Conservation (phyloP, 345 rosid species). For the Eucalyptus curtisii region DNA sequence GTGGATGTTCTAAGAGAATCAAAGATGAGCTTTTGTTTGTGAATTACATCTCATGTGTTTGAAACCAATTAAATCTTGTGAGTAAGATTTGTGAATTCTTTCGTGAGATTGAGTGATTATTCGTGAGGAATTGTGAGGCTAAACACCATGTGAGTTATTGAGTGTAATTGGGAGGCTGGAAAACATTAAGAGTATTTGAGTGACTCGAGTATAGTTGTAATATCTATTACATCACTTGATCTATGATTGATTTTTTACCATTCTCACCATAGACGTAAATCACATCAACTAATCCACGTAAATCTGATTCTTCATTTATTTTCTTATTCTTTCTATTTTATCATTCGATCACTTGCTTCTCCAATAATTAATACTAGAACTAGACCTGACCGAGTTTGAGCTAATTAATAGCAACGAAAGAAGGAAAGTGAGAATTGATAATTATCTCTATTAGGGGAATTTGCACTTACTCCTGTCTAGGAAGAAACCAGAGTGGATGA, state of each 20-base stretch:
- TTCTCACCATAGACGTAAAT: background rate
- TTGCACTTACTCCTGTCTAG: fast-evolving
- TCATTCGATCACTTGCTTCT: background rate
- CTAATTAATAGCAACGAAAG: background rate
- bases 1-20: background rate
- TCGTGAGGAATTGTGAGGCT: background rate
- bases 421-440: background rate
- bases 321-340: background rate
- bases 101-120: background rate
- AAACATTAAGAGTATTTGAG: too few species aligned
- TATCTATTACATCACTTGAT: too few species aligned
- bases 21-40: background rate
- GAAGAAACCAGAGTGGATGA: background rate
- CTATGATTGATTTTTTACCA: too few species aligned
- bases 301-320: too few species aligned
- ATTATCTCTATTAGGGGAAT: too few species aligned
- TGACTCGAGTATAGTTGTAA: background rate
- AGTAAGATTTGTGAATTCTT: background rate
- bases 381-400: background rate
- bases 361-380: background rate
- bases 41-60: background rate
- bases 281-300: background rate
- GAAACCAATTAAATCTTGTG: background rate
- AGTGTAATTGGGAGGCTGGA: background rate
- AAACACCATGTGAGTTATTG: background rate